Evolutionary conservation across 108 stramenopile species (phyloP), one percentile per base, ranked within the genome.

Genomic region (Fragilaria radians): DNA sequence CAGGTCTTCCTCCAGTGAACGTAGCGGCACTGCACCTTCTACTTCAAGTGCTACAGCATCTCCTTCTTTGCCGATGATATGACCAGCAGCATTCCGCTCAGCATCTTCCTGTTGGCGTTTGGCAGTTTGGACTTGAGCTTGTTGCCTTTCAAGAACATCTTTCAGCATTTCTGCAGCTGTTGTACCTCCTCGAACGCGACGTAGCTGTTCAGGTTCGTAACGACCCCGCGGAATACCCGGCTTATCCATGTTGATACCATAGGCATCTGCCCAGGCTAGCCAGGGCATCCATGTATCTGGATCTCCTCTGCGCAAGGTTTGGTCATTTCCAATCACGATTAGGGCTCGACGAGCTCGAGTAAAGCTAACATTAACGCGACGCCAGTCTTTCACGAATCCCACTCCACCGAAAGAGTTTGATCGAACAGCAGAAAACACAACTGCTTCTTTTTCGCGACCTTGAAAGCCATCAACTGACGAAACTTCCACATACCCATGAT

Each of bases 401-500:
- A 99, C 96, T 24, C 77, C 68, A 28, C 96, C 94, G 51, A 89
- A 77, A 59, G 76, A 73, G 71, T 98, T 99, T 64, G 89, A 90
- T 54, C 99, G 71, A 31, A 99, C 99, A 9, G 97, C 87, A 52
- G 90, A 94, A 59, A 99, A 91, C 3, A 99, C 90, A 46, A 99
- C 94, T 30, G 94, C 96, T 65, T 99, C 97, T 67, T 97, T 96
- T 69, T 99, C 99, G 27, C 98, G 91, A 29, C 99, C 99, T 63
- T 99, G 99, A 57, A 97, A 98, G 25, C 97, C 97, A 78, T 99
- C 99, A 7, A 97, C 96, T 18, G 98, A 96, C 1, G 93, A 81
- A 1, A 99, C 94, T 65, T 98, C 97, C 26, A 99, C 77, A 50
- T 71, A 83, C n/a, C n/a, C n/a, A n/a, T n/a, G n/a, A n/a, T n/a